Evolutionary conservation across 805 yeast genomes (phyloP), one percentile per base, ranked within the genome.

Genomic region (Metschnikowia henanensis): DNA sequence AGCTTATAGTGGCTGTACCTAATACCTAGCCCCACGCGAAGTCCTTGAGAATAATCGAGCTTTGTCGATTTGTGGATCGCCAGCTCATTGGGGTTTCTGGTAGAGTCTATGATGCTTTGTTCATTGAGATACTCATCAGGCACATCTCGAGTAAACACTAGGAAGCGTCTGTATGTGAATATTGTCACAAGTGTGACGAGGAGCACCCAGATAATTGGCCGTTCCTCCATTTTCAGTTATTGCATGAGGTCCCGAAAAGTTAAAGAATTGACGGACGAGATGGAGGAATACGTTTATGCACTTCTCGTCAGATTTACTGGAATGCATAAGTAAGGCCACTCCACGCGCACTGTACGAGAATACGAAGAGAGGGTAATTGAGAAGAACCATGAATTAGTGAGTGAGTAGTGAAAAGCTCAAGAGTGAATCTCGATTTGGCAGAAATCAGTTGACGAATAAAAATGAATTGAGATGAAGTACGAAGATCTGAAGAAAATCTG

Each of bases 41-140:
- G 69, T 0, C 87, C 84, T 46, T 78, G 60, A 5, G 88, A 87
- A 58, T 79, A 81, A 18, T 91, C 94, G 25, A 86, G 79, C 52
- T 84, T 81, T 35, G 80, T 80, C 39, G 89, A 84, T 50, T 94
- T 75, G 61, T 86, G 83, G 9, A 86, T 70, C 0, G 96, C 91
- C 13, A 91, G 78, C 60, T 90, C 95, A 38, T 76, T 72, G 5
- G 72, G 69, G 33, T 75, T 70, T n/a, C 95, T 71, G 1, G 87
- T 83, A 5, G 81, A 65, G 2, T 84, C 77, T 26, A 84, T 64
- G 17, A 81, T 72, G 1, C 95, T 76, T 61, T 90, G 97, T 52
- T 79, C 76, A 29, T 65, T 60, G 25, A 84, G 64, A 10, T 83
- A 83, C 26, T 79, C 63, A 35, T 77, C 79, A 42, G 77, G 77